Evolutionary conservation across 257 asterid species (phyloP).

Genomic region (Solanum lycopersicoides): DNA sequence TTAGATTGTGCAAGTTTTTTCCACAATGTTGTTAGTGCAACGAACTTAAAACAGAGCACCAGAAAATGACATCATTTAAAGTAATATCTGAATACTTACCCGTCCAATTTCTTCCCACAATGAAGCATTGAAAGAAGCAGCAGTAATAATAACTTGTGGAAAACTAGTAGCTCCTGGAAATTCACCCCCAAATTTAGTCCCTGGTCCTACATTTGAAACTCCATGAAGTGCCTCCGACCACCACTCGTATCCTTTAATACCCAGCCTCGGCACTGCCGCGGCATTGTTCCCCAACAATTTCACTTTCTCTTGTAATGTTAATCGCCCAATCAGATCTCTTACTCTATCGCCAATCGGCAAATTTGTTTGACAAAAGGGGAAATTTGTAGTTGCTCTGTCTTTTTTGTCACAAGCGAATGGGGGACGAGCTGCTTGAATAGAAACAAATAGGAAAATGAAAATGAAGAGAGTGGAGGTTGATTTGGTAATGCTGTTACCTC

Average conservation of each 20-base stretch:
- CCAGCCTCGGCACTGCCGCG: constrained; percentile 61
- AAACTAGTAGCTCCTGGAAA: constrained; percentile 88
- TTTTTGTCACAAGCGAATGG: constrained; percentile 60
- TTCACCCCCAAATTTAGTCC: constrained; percentile 59
- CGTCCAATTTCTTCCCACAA: constrained; percentile 74
- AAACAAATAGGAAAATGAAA: neutral
- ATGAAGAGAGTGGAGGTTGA: neutral
- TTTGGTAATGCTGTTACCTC: neutral
- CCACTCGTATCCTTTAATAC: constrained; percentile 69
- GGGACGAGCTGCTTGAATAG: constrained; percentile 17
- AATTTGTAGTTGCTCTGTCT: constrained; percentile 16
- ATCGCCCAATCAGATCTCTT: constrained; percentile 46
- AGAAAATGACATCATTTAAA: fast-evolving
- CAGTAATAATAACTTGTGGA: constrained; percentile 78
- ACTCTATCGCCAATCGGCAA: constrained; percentile 36
- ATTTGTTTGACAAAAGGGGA: constrained; percentile 43
- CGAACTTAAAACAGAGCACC: neutral
- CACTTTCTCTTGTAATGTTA: constrained; percentile 75
- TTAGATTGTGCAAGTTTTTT: neutral
- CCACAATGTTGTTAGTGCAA: neutral
- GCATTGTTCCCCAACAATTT: constrained; percentile 46
- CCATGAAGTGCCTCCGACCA: constrained; percentile 98
- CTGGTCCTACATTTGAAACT: constrained; percentile 72
- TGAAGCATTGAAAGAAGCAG: constrained; percentile 80
- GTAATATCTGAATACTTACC: constrained; percentile 18